A percentile compares a stretch with the other conserved stretches of the same genome.
phyloP scores from a whole-genome alignment of 2,329 filamentous ascomycete genomes.

The Aureobasidium sp. region DNA sequence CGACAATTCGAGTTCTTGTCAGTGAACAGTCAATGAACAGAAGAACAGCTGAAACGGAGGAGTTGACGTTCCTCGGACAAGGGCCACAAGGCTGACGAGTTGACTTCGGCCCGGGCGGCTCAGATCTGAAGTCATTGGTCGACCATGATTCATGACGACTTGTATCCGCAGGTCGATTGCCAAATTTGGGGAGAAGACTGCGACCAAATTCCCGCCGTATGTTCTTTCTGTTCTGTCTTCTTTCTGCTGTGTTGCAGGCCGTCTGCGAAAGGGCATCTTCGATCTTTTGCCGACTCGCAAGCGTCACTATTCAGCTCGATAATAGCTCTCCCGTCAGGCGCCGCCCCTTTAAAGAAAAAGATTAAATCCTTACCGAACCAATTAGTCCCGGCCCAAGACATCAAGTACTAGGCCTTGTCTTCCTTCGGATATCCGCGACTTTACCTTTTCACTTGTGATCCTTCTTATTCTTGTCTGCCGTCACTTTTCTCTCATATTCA shows the following conservation, averaged over 20 bases:
- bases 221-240: neutral
- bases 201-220: neutral
- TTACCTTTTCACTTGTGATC: neutral
- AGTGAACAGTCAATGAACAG: neutral
- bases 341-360: slow-evolving; percentile 6
- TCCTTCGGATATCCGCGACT: neutral
- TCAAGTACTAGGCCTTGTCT: neutral
- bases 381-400: neutral
- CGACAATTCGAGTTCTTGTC: neutral
- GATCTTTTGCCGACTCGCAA: neutral
- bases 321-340: neutral
- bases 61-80: neutral
- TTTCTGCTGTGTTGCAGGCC: neutral
- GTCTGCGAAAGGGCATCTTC: neutral
- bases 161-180: neutral
- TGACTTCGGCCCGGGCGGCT: neutral
- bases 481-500: neutral
- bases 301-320: neutral
- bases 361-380: neutral
- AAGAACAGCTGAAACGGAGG: neutral
- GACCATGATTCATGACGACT: slow-evolving; percentile 1
- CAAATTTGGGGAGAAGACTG: neutral
- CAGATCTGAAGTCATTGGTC: neutral
- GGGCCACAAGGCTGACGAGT: neutral
- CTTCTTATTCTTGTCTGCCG: neutral